phyloP scores from a whole-genome alignment of 202 grass and related monocot species.

The Sporobolus alterniflorus region DNA sequence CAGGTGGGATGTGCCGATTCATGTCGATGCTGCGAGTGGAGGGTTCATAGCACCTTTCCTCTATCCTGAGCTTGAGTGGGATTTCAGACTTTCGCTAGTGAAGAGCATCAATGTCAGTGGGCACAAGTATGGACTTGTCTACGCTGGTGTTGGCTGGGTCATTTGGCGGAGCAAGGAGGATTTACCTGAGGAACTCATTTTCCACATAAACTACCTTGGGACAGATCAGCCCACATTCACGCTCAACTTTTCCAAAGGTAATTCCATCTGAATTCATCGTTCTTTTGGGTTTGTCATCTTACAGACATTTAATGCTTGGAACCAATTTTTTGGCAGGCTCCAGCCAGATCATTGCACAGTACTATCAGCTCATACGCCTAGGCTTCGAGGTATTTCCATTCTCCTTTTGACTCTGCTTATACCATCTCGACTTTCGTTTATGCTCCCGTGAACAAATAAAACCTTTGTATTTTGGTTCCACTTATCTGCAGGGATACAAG shows the following conservation, averaged over 20 bases:
- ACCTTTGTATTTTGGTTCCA: background rate
- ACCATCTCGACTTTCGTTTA: no score
- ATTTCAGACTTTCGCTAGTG: constrained; percentile 85
- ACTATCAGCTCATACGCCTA: constrained; percentile 92
- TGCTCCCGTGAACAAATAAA: no score
- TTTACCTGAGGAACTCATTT: constrained; percentile 95
- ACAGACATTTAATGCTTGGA: background rate
- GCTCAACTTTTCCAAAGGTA: constrained; percentile 96
- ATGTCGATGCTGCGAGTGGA: constrained; percentile 93
- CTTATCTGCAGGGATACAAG: constrained; percentile 68
- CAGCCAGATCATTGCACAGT: constrained; percentile 95
- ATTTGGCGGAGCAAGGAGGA: constrained; percentile 90
- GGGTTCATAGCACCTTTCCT: constrained; percentile 95
- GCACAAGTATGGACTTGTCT: constrained; percentile 94
- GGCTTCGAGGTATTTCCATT: constrained; percentile 66
- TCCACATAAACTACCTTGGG: constrained; percentile 96
- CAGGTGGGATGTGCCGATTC: constrained; percentile 90
- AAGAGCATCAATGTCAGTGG: constrained; percentile 98
- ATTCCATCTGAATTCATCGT: background rate
- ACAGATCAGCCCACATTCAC: constrained; percentile 94
- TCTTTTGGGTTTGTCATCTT: background rate
- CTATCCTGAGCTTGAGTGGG: constrained; percentile 83
- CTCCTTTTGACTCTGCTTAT: no score
- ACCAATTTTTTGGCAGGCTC: constrained; percentile 53
- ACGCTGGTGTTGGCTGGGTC: constrained; percentile 90